Base-by-base conservation (phyloP, 345 rosid species). In the Salix arbutifolia region DNA sequence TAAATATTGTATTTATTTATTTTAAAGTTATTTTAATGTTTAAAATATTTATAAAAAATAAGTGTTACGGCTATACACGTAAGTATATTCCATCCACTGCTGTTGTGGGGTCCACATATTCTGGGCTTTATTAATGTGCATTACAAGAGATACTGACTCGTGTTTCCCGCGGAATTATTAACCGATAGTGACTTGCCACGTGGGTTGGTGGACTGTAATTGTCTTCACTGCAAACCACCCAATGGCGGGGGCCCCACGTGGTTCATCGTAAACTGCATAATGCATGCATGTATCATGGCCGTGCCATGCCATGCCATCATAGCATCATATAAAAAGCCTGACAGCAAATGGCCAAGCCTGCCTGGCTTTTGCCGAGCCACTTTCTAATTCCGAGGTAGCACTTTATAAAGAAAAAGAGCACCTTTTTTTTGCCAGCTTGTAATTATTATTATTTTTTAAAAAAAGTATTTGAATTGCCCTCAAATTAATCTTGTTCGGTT, bases 131-230 rank as follows among this genome's bases (percentile, higher is more conserved):
- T 35, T 75, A 53, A 77, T 65, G 30, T 16, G 31, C 74, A 7
- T 12, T 69, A 77, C 65, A 77, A 58, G 70, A 64, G 65, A 64
- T 56, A 60, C 78, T 61, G 76, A 84, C 76, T 62, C 78, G 52
- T 58, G 72, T 75, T 75, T 71, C 70, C 71, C 23, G 75, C 70
- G 46, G 11, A 52, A 82, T 84, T 79, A 77, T 84, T 86, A 65
- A 42, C 77, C 28, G 75, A 71, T 16, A 58, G 17, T 52, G 85
- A 82, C 85, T 52, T 60, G 74, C 76, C 87, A 85, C 87, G 86
- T 85, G 88, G 84, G 84, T 85, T 44, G 86, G 70, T 85, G 84
- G 84, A 30, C 69, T 26, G 83, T 67, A 6, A 30, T 50, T 67
- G 81, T 78, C 81, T 33, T 69, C n/a, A 28, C 30, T 16, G 21